A percentile compares a stretch with the other conserved stretches of the same genome.
phyloP scores from a whole-genome alignment of 371 early-diverging fungal species.

The Massospora cicadina region DNA sequence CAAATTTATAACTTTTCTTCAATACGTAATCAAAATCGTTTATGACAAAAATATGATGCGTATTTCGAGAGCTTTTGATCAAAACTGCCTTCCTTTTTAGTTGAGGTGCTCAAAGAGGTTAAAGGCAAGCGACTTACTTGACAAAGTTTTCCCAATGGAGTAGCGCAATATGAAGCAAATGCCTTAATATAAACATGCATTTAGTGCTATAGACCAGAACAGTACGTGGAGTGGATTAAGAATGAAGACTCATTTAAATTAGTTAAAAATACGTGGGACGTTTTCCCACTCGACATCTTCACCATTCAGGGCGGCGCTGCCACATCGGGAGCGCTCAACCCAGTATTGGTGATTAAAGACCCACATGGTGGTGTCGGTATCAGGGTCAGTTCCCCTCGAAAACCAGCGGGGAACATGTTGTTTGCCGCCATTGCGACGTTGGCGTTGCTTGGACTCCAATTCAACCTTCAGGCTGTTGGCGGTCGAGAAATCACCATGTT shows the following conservation, averaged over 20 bases:
- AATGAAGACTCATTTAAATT: neutral
- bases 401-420: constrained; percentile 55
- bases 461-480: constrained; percentile 46
- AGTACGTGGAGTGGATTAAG: too few relatives aligned
- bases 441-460: constrained; percentile 50
- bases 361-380: constrained; percentile 47
- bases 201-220: too few relatives aligned
- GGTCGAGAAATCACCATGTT: constrained; percentile 42
- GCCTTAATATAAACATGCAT: too few relatives aligned
- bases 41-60: too few relatives aligned
- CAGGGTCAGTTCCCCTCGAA: constrained; percentile 32
- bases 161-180: too few relatives aligned
- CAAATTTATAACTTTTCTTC: too few relatives aligned
- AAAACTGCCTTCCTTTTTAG: too few relatives aligned
- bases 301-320: constrained; percentile 15
- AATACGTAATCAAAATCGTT: too few relatives aligned
- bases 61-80: too few relatives aligned
- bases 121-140: too few relatives aligned
- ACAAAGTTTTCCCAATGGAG: too few relatives aligned
- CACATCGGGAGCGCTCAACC: constrained; percentile 24
- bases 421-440: constrained; percentile 28
- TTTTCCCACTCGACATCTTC: constrained; percentile 21
- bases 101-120: too few relatives aligned
- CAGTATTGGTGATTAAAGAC: constrained; percentile 40
- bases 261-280: constrained; percentile 5